Evolutionary conservation across 2,329 filamentous ascomycete genomes (phyloP).

Genomic region (Hypoxylon sp.): DNA sequence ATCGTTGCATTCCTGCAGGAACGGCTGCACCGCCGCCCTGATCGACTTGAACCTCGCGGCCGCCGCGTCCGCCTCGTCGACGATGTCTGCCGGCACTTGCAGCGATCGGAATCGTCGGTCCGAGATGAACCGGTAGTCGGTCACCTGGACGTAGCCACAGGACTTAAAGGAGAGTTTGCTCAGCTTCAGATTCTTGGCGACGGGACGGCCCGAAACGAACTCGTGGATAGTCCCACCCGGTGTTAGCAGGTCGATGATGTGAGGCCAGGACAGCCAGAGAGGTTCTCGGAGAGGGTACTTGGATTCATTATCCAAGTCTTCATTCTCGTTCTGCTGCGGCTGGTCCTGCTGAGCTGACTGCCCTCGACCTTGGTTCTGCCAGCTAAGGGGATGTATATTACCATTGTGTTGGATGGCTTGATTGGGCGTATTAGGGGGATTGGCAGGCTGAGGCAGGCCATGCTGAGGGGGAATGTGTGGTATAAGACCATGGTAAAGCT

Average conservation of each 20-base stretch:
- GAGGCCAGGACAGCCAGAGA: conserved; percentile 56
- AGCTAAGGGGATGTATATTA: too few species aligned
- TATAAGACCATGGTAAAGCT: too few species aligned
- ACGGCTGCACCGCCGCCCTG: not conserved
- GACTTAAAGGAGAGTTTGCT: conserved; percentile 66
- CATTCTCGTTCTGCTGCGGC: too few species aligned
- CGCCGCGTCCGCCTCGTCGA: too few species aligned
- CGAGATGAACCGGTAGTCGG: conserved; percentile 49
- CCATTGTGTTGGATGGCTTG: too few species aligned
- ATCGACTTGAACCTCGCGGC: not conserved
- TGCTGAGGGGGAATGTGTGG: too few species aligned
- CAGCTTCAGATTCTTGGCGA: conserved; percentile 45
- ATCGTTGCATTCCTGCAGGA: conserved; percentile 56
- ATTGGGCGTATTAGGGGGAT: too few species aligned
- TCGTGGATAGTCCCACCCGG: conserved; percentile 53
- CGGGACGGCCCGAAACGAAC: conserved; percentile 8
- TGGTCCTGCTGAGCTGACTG: too few species aligned
- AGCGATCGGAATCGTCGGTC: conserved; percentile 29
- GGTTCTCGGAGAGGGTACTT: conserved; percentile 40
- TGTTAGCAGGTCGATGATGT: conserved; percentile 59
- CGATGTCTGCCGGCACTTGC: not conserved
- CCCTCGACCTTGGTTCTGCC: too few species aligned
- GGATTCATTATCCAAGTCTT: not conserved
- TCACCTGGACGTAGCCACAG: conserved; percentile 69
- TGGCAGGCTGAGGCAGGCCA: too few species aligned